Evolutionary conservation across 208 protist species (phyloP).

Genomic region (Crithidia fasciculata): DNA sequence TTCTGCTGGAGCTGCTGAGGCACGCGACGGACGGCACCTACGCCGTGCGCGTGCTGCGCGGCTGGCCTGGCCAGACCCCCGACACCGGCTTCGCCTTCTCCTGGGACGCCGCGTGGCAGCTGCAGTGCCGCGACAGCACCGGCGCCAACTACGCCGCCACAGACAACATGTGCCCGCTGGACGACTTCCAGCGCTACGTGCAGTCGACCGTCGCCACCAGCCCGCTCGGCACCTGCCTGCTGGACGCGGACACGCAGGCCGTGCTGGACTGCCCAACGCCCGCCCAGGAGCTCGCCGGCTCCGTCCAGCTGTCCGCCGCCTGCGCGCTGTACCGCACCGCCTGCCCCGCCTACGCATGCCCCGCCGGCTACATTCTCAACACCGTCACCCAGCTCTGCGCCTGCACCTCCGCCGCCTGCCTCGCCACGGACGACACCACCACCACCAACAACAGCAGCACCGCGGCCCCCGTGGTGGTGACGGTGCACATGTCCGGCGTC

Average conservation of each 20-base stretch:
- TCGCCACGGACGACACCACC: neutral
- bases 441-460: neutral
- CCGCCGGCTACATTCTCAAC: slow-evolving; percentile 14
- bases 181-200: slow-evolving; percentile 53
- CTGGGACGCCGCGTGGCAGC: slow-evolving; percentile 33
- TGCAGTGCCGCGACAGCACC: slow-evolving; percentile 44
- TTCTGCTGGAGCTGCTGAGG: slow-evolving; percentile 56
- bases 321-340: slow-evolving; percentile 15
- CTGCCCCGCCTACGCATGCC: slow-evolving; percentile 18
- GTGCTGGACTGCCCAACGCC: slow-evolving; percentile 35
- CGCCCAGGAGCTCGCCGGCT: slow-evolving; percentile 7
- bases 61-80: slow-evolving; percentile 43
- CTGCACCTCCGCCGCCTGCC: slow-evolving; percentile 11
- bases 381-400: neutral
- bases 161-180: slow-evolving; percentile 52
- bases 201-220: slow-evolving; percentile 32
- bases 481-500: slow-evolving; percentile 13
- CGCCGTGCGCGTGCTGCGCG: slow-evolving; percentile 56
- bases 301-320: slow-evolving; percentile 2
- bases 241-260: slow-evolving; percentile 28
- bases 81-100: slow-evolving; percentile 35
- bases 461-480: neutral
- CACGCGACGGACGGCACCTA: slow-evolving; percentile 16
- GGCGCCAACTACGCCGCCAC: slow-evolving; percentile 35
- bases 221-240: slow-evolving; percentile 50